A percentile compares a stretch with the other conserved stretches of the same genome.
Evolutionary conservation across 371 early-diverging fungal species (phyloP).

Genomic region (Mortierella sp.): DNA sequence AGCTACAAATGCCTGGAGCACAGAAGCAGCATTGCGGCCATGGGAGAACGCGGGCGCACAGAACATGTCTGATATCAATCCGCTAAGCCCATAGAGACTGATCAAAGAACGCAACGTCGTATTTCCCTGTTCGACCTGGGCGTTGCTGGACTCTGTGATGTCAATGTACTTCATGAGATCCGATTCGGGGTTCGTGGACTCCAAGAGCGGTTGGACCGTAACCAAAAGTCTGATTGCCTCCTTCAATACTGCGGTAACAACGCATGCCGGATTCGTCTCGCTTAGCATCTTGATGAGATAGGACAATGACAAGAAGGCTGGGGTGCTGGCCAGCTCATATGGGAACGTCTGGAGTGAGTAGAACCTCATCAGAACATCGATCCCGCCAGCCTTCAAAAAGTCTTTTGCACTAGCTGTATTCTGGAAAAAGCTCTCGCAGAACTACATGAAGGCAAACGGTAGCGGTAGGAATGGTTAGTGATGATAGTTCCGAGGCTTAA

Average conservation of each 20-base stretch:
- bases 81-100: conserved; percentile 71
- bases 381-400: conserved; percentile 75
- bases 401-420: conserved; percentile 78
- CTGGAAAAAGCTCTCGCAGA: conserved; percentile 89
- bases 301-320: conserved; percentile 73
- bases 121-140: conserved; percentile 64
- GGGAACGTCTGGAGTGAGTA: conserved; percentile 77
- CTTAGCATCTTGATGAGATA: conserved; percentile 78
- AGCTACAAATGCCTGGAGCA: conserved; percentile 68
- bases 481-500: too few species aligned
- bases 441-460: conserved; percentile 53
- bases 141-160: conserved; percentile 57
- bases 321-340: conserved; percentile 77
- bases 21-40: conserved; percentile 69
- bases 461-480: not conserved
- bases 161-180: conserved; percentile 38
- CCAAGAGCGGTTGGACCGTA: conserved; percentile 42
- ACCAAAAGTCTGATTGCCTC: conserved; percentile 60
- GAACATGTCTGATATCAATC: conserved; percentile 79
- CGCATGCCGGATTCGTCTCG: conserved; percentile 68
- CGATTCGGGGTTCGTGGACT: conserved; percentile 23
- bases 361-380: conserved; percentile 70
- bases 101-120: conserved; percentile 66
- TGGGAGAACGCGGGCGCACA: conserved; percentile 74
- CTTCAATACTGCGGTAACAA: conserved; percentile 56